These are phyloP conservation scores for Saturnispora besseyi DNA, from an alignment of 805 yeast genomes.

Conservation along the genomic window DNA sequence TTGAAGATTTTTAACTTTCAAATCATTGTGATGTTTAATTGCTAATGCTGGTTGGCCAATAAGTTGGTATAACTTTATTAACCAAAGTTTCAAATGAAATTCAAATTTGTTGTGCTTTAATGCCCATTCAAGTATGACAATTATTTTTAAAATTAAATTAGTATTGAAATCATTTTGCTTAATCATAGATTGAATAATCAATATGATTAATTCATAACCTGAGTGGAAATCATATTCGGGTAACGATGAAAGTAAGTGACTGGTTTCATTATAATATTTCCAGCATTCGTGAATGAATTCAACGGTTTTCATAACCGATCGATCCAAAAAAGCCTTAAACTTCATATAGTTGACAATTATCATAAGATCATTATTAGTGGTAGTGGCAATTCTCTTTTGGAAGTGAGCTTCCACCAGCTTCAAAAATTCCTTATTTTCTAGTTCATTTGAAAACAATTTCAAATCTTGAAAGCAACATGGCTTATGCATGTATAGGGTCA, in stretches of 20 bases:
- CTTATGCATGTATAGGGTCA: constrained; percentile 41
- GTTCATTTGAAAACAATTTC: constrained; percentile 15
- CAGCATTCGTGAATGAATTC: constrained; percentile 28
- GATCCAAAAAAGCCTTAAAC: constrained; percentile 32
- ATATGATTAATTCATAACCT: constrained; percentile 56
- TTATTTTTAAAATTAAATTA: constrained; percentile 30
- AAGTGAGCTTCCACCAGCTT: constrained; percentile 11
- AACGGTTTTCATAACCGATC: constrained; percentile 14
- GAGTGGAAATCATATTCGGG: constrained; percentile 60
- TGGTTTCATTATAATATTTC: constrained; percentile 32
- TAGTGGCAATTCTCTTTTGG: constrained; percentile 4
- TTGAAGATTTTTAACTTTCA: constrained; percentile 70
- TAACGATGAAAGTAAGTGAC: constrained; percentile 30
- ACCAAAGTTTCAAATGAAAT: constrained; percentile 63
- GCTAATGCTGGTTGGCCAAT: constrained; percentile 50
- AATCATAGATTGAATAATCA: constrained; percentile 36
- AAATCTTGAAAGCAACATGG: constrained; percentile 61
- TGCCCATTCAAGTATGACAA: constrained; percentile 51
- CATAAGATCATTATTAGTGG: constrained; percentile 17
- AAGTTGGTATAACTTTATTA: constrained; percentile 50
- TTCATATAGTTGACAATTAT: constrained; percentile 32
- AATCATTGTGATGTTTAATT: constrained; percentile 36
- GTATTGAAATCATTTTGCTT: constrained; percentile 11
- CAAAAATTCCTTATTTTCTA: neutral
- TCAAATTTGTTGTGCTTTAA: constrained; percentile 55